These are phyloP conservation scores for Cicer pinnatifidum DNA, from an alignment of 306 rosid species.

Conservation along the genomic window DNA sequence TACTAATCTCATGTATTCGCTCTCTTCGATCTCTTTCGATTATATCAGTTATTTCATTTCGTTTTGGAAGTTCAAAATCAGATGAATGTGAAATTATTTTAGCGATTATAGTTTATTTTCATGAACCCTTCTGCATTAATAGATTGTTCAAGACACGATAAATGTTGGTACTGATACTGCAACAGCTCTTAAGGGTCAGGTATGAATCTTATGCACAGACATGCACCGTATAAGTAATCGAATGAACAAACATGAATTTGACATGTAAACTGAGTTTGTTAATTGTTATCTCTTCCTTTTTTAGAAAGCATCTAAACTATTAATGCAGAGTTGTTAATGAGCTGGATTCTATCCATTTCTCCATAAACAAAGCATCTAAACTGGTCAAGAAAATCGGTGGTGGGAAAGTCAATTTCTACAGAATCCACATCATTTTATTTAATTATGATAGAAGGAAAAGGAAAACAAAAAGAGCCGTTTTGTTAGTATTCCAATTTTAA, in stretches of 20 bases:
- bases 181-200: conserved; percentile 84
- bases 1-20: too few relatives aligned
- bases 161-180: conserved; percentile 85
- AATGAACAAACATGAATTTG: conserved; percentile 25
- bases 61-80: too few relatives aligned
- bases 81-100: too few relatives aligned
- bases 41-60: too few relatives aligned
- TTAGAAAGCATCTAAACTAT: conserved; percentile 65
- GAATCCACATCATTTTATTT: conserved; percentile 46
- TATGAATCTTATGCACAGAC: conserved; percentile 44
- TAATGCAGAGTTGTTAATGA: conserved; percentile 91
- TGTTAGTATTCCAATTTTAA: too few relatives aligned
- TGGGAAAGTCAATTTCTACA: conserved; percentile 85
- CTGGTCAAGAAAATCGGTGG: conserved; percentile 97
- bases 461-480: too few relatives aligned
- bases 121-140: conserved; percentile 38
- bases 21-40: too few relatives aligned
- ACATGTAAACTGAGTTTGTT: conserved; percentile 40
- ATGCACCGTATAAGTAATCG: not conserved
- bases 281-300: conserved; percentile 41
- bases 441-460: too few relatives aligned
- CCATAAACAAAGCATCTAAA: conserved; percentile 83
- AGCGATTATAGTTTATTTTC: conserved; percentile 23
- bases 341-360: conserved; percentile 93
- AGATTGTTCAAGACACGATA: conserved; percentile 85